A percentile compares a stretch with the other conserved stretches of the same genome.
These are phyloP conservation scores for Cladosporium cucumerinum DNA, from an alignment of 2,329 filamentous ascomycete genomes.

Conservation along the genomic window DNA sequence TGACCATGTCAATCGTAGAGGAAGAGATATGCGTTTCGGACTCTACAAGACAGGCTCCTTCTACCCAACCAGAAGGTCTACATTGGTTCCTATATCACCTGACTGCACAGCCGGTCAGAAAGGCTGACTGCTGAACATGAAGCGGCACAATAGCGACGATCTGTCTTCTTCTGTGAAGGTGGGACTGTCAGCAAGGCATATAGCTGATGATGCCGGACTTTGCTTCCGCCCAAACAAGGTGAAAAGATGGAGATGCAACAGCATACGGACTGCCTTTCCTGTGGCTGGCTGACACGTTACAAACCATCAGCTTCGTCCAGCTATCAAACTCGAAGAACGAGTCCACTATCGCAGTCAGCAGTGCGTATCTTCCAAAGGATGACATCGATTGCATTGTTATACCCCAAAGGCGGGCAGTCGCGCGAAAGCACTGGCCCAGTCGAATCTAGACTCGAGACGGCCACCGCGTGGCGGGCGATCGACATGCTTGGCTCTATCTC, in stretches of 20 bases:
- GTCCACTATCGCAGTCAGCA: background rate
- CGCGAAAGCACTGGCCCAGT: background rate
- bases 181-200: background rate
- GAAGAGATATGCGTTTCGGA: background rate
- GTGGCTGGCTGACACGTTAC: background rate
- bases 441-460: background rate
- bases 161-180: background rate
- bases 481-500: background rate
- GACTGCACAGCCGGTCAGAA: background rate
- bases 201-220: background rate
- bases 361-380: background rate
- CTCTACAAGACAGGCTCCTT: background rate
- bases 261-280: background rate
- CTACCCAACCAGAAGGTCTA: background rate
- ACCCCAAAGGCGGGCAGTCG: background rate
- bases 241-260: background rate
- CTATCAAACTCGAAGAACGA: background rate
- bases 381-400: background rate
- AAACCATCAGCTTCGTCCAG: background rate
- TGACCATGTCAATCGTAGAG: background rate
- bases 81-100: background rate
- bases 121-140: background rate
- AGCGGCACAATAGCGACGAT: background rate
- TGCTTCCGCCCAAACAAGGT: background rate
- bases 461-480: background rate